Base-by-base conservation (phyloP, 2,329 filamentous ascomycete genomes). In the Sphaerulina vaccinii region DNA sequence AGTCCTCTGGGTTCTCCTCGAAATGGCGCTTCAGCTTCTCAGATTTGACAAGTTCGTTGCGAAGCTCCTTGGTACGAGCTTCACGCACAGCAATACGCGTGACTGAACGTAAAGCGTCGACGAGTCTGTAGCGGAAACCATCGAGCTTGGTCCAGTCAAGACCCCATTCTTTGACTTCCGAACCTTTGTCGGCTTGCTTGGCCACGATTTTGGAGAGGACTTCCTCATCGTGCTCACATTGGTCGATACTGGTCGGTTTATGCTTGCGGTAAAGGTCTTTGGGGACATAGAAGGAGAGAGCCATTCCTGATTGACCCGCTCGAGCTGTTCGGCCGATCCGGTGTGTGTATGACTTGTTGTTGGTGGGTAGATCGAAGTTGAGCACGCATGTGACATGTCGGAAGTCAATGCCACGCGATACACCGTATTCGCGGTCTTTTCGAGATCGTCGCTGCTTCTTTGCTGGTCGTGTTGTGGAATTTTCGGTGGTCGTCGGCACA, bases 331-430 rank as follows among this genome's bases (percentile, higher is more conserved):
- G 85, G 24, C 93, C 93, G 64, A 99, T 95, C 48, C 93, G 86
- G 72, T 99, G 93, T n/a, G 88, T 95, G 71, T 99, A 99, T 7
- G 90, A 95, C 68, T 90, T 95, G 32, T 90, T 86, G 7, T 85
- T 87, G 13, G 84, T 83, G 1, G 93, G 93, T 13, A 99, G 84
- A 70, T 99, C 93, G 70, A 99, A 99, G 74, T 99, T 99, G 68
- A 99, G 83, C 19, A 99, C 91, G 57, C 88, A 90, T 2, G 90
- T 85, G 49, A 99, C 91, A 66, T 96, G 92, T 65, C 93, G 86
- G 76, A 99, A 99, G 71, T 99, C 93, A 62, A 99, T 95, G 52
- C 92, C 93, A 63, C 93, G 83, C 9, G 91, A 92, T n/a, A 99
- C 86, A 15, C 93, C 91, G 65, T 93, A 99, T 65, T 99, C 93